Conservation (phyloP, 495 filamentous ascomycete species). For the Cercophora newfieldiana region DNA sequence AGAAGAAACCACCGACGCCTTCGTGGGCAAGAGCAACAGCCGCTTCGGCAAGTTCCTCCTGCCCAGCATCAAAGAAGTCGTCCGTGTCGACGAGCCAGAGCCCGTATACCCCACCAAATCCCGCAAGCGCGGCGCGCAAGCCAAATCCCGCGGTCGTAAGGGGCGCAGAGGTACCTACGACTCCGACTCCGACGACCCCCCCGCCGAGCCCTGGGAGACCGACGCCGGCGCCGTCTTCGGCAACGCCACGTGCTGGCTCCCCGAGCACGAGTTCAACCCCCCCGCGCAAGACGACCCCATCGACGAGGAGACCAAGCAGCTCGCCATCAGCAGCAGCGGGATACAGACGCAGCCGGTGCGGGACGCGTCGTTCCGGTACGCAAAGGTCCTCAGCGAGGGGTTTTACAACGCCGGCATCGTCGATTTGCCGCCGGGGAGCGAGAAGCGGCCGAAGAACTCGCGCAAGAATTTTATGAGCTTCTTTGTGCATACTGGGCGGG, state of each 20-base stretch:
- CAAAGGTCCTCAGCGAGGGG: slow-evolving; percentile 77
- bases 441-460: slow-evolving; percentile 86
- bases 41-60: slow-evolving; percentile 51
- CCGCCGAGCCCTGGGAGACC: slow-evolving; percentile 52
- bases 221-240: slow-evolving; percentile 47
- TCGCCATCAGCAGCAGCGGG: slow-evolving; percentile 74
- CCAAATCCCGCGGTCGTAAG: slow-evolving; percentile 1
- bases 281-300: slow-evolving; percentile 49
- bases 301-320: slow-evolving; percentile 55
- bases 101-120: slow-evolving; percentile 8
- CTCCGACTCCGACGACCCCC: slow-evolving; percentile 47
- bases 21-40: slow-evolving; percentile 28
- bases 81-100: slow-evolving; percentile 67
- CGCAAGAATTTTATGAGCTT: slow-evolving; percentile 95
- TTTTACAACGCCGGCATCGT: slow-evolving; percentile 90
- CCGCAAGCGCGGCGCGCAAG: neutral
- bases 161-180: slow-evolving; percentile 19
- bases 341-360: slow-evolving; percentile 76
- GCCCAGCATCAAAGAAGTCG: slow-evolving; percentile 69
- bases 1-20: slow-evolving; percentile 46
- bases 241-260: slow-evolving; percentile 48
- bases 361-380: slow-evolving; percentile 75
- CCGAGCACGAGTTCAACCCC: slow-evolving; percentile 44
- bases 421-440: slow-evolving; percentile 75
- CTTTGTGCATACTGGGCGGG: slow-evolving; percentile 78